Conservation (phyloP, 2,329 filamentous ascomycete genomes). For the Fusarium proliferatum region DNA sequence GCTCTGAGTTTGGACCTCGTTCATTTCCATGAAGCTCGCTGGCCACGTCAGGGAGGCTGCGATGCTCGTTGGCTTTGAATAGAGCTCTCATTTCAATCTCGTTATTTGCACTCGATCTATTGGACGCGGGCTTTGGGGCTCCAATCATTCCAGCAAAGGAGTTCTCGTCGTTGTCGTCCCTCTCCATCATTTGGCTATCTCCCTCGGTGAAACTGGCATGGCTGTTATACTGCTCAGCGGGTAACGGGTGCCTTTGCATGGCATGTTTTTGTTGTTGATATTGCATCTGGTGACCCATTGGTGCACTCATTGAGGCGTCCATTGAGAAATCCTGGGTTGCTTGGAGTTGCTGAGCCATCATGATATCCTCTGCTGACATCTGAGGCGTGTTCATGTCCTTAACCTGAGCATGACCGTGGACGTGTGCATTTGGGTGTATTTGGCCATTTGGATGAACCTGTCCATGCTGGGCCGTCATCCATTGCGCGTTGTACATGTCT, state of each 20-base stretch:
- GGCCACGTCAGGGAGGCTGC: conserved; percentile 77
- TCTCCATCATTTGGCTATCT: conserved; percentile 70
- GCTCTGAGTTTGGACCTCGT: conserved; percentile 82
- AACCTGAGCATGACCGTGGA: conserved; percentile 51
- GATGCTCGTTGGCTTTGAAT: conserved; percentile 74
- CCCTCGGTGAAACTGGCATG: conserved; percentile 67
- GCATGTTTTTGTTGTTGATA: conserved; percentile 54
- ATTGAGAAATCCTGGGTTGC: conserved; percentile 63
- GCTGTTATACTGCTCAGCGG: conserved; percentile 63
- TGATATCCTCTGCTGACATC: conserved; percentile 69
- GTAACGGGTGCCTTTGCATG: conserved; percentile 63
- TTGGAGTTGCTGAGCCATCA: conserved; percentile 68
- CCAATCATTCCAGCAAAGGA: conserved; percentile 58
- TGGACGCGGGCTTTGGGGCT: conserved; percentile 67
- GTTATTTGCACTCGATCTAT: conserved; percentile 79
- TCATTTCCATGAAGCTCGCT: conserved; percentile 82
- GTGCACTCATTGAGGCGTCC: conserved; percentile 58
- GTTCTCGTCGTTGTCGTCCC: conserved; percentile 69
- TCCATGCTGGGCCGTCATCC: conserved; percentile 51
- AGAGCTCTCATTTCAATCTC: conserved; percentile 84
- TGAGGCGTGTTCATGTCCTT: conserved; percentile 58
- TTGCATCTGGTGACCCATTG: conserved; percentile 55
- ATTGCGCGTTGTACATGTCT: conserved; percentile 61
- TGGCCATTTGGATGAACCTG: conserved; percentile 31
- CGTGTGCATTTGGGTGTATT: conserved; percentile 27